Percentiles rank a stretch among this genome's conserved stretches.
phyloP scores from a whole-genome alignment of 2,329 filamentous ascomycete genomes.

The Aspergillus aculeatinus region DNA sequence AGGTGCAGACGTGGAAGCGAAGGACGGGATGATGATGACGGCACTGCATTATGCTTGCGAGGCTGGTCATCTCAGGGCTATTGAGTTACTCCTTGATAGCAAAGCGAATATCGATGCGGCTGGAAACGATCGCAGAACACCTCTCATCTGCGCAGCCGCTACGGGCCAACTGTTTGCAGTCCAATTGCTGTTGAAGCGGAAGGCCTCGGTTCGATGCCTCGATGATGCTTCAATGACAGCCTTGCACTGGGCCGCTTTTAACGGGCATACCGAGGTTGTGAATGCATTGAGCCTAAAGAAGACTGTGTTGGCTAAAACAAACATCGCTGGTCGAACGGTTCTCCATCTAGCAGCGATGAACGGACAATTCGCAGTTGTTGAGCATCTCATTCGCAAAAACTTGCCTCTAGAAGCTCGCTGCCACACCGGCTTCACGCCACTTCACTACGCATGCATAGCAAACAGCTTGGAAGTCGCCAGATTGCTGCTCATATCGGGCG shows the following conservation, averaged over 20 bases:
- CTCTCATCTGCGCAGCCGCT: constrained; percentile 38
- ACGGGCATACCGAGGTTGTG: constrained; percentile 40
- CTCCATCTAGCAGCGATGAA: constrained; percentile 39
- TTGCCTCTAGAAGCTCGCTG: constrained; percentile 33
- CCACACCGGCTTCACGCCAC: constrained; percentile 27
- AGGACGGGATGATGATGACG: constrained; percentile 37
- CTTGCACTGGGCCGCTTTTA: constrained; percentile 41
- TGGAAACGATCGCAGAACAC: constrained; percentile 35
- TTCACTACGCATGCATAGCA: constrained; percentile 41
- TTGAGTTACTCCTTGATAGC: constrained; percentile 31
- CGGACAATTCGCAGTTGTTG: constrained; percentile 38
- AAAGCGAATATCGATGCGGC: constrained; percentile 34
- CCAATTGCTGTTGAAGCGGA: constrained; percentile 33
- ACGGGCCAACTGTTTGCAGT: constrained; percentile 29
- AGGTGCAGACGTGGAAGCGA: constrained; percentile 38
- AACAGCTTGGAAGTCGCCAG: constrained; percentile 31
- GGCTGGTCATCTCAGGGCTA: constrained; percentile 28
- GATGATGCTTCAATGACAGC: constrained; percentile 40
- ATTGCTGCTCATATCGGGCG: constrained; percentile 34
- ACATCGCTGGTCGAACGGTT: constrained; percentile 33
- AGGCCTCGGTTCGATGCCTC: constrained; percentile 26
- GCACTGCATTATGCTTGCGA: constrained; percentile 39
- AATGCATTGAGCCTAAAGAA: constrained; percentile 33
- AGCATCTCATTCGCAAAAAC: constrained; percentile 36
- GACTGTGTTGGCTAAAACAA: constrained; percentile 26